Base-by-base conservation (phyloP, 1,139 yeast species). In the Kluyveromyces marxianus region DNA sequence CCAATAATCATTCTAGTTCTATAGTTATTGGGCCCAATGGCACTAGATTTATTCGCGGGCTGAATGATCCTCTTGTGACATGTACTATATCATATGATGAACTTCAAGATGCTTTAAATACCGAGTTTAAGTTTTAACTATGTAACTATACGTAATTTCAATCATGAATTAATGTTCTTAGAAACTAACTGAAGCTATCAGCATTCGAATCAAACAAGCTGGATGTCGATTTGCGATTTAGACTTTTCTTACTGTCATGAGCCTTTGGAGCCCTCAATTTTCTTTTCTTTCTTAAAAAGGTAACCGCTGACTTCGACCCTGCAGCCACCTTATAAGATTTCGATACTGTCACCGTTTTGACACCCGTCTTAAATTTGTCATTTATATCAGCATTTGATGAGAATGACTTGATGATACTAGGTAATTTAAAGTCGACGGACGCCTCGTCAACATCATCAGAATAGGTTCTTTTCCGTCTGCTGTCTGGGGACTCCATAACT, bases 251-350 rank as follows among this genome's bases (percentile, higher is more conserved):
- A 21, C 26, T 4, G 33, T 7, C 7, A 5, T 14, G 4, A 4
- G 24, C n/a, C 39, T 57, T 53, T 2, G 64, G 63, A 3, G 64
- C 59, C 27, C 53, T 56, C 4, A 64, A 50, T 42, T 58, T 61
- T 40, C 66, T 54, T 25, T 59, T 60, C 36, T 59, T 69, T 46
- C 74, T 76, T 62, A 79, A 61, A 48, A 71, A 77, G 25, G 83
- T 76, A 48, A 81, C 74, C 2, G 86, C 77, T 0, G 85, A 79
- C 52, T 72, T 76, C 2, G 79, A 70, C 4, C 83, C 79, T 2
- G 79, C 70, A 1, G 79, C 82, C 24, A 74, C 73, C 55, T 72
- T 79, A 54, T 78, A 77, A 36, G 75, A 74, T 41, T 75, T 78
- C 42, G 79, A 73, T 8, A 77, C 66, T 0, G 78, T 77, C 35